Evolutionary conservation across 1,284 basidiomycete genomes (phyloP), one percentile per base, ranked within the genome.

Genomic region (Apiotrichum sp.): DNA sequence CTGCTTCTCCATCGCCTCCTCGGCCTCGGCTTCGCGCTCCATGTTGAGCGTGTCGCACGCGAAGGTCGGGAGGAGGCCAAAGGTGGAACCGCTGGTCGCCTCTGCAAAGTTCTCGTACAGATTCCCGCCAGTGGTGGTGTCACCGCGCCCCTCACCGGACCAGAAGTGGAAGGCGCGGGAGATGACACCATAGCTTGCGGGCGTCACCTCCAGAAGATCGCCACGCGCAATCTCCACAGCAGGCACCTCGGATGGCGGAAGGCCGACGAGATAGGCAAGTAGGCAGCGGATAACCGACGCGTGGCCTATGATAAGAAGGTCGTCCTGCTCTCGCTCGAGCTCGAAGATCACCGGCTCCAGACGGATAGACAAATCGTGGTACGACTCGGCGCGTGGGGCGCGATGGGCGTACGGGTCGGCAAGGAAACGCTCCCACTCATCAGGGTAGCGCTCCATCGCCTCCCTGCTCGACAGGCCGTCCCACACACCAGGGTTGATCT

Each of bases 221-320:
- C 91, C 91, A 16, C 90, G 83, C 22, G 90, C 90, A 62, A 98
- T 87, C 73, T 97, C 93, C 55, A 98, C 93, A 1, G 89, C 90
- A 0, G 95, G 96, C 42, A 98, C 96, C 73, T 98, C 93, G 39
- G 86, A 87, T 0, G 95, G 91, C n/a, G 92, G 91, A 3, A 97
- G 80, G 3, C 96, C 95, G 64, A 96, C 92, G 59, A 93, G 84
- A 73, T 92, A 93, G 0, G 89, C 85, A 34, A 93, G 81, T 39
- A 99, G 81, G 77, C 95, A 99, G 32, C 96, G 86, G 68, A 98
- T 93, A 69, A 98, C 96, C n/a, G 90, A 95, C 6, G 93, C 92
- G 71, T 92, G 89, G 0, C 87, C 88, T 57, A 87, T 85, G 69
- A 88, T 87, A 50, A 87, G 76, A 13, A 87, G 78, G 72, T 91